phyloP scores from a whole-genome alignment of 2,329 filamentous ascomycete genomes.

The Aspergillus puulaauensis region DNA sequence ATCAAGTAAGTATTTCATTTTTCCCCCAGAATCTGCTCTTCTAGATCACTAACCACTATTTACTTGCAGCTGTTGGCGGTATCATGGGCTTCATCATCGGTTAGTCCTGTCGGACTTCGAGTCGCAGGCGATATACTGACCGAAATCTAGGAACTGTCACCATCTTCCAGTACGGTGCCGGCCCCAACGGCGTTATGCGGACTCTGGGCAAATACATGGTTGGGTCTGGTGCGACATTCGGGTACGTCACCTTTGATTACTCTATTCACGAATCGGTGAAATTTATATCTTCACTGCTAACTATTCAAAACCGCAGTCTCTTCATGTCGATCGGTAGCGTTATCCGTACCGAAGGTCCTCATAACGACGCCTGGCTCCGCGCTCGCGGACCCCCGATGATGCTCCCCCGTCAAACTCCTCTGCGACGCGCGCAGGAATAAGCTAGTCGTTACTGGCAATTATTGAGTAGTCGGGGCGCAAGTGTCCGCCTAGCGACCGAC shows the following conservation, averaged over 20 bases:
- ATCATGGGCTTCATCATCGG: slow-evolving; percentile 99
- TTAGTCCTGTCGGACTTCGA: slow-evolving; percentile 42
- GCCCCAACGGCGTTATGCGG: slow-evolving; percentile 88
- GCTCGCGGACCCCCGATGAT: slow-evolving; percentile 74
- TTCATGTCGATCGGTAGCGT: slow-evolving; percentile 99
- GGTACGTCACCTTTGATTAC: slow-evolving; percentile 57
- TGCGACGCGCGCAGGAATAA: slow-evolving; percentile 34
- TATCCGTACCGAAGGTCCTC: slow-evolving; percentile 85
- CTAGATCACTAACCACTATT: slow-evolving; percentile 6
- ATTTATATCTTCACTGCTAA: not conserved
- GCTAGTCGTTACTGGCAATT: slow-evolving; percentile 1
- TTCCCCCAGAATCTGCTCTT: not conserved
- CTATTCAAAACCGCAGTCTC: slow-evolving; percentile 55
- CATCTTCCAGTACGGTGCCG: slow-evolving; percentile 92
- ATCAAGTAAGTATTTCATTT: slow-evolving; percentile 71
- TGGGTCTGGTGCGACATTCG: slow-evolving; percentile 91
- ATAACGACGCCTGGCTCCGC: slow-evolving; percentile 72
- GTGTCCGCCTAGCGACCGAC: slow-evolving; percentile 9
- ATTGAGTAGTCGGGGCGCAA: not conserved
- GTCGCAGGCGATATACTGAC: slow-evolving; percentile 1
- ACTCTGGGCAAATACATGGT: slow-evolving; percentile 97
- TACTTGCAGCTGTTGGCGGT: slow-evolving; percentile 73
- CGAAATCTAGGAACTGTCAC: slow-evolving; percentile 72
- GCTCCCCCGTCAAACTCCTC: slow-evolving; percentile 48
- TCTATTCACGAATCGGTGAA: not conserved